Evolutionary conservation across 1,284 basidiomycete genomes (phyloP).

Genomic region (Sphaerobolus stellatus): DNA sequence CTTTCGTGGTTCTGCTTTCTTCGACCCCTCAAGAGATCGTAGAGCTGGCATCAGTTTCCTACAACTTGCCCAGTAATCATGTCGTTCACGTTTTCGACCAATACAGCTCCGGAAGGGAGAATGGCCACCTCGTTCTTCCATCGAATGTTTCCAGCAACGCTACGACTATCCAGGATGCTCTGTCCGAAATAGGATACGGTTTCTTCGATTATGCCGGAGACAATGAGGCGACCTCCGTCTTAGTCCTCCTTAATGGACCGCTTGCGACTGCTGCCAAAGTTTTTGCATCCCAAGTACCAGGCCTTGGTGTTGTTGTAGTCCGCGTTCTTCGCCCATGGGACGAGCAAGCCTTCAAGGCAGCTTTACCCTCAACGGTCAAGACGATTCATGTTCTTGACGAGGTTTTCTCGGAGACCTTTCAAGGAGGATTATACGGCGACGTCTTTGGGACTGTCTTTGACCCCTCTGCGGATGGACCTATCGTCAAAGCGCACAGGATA

Average conservation of each 20-base stretch:
- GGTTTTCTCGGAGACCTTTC: constrained; percentile 58
- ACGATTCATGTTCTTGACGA: constrained; percentile 74
- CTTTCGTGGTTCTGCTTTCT: constrained; percentile 77
- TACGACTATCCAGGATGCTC: constrained; percentile 43
- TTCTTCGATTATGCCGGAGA: constrained; percentile 73
- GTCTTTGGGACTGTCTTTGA: constrained; percentile 64
- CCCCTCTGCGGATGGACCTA: constrained; percentile 35
- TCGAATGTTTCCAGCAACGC: constrained; percentile 28
- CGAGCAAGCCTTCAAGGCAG: constrained; percentile 53
- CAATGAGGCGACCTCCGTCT: constrained; percentile 51
- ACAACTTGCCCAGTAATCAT: constrained; percentile 60
- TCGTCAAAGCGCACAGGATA: constrained; percentile 58
- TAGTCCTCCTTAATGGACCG: constrained; percentile 70
- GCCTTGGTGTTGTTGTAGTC: constrained; percentile 65
- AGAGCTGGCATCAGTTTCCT: constrained; percentile 69
- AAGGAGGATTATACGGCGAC: constrained; percentile 70
- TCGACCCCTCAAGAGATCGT: constrained; percentile 77
- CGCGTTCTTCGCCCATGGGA: constrained; percentile 79
- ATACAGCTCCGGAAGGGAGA: constrained; percentile 65
- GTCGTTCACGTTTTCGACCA: constrained; percentile 82
- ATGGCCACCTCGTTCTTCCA: constrained; percentile 51
- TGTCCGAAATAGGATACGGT: constrained; percentile 55
- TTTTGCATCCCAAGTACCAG: constrained; percentile 42
- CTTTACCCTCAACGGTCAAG: constrained; percentile 57
- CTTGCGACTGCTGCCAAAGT: constrained; percentile 56